Base-by-base conservation (phyloP, 306 rosid genomes). In the Datisca glomerata region DNA sequence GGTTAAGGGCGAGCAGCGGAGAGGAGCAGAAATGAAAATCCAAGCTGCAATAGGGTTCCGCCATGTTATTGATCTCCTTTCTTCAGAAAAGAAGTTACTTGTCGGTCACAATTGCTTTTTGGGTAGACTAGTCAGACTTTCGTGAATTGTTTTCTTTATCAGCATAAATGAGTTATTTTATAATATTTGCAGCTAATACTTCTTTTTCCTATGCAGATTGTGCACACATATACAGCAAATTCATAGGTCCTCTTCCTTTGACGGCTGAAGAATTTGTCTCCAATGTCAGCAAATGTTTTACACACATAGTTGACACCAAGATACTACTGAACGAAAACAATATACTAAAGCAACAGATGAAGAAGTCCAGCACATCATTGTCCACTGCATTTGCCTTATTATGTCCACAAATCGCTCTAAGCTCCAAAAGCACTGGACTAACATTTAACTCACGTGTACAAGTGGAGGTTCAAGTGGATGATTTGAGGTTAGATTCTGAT, bases 51-150 rank as follows among this genome's bases (percentile, higher is more conserved):
- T 77, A 12, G 98, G 98, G 55, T 80, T 89, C 56, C 95, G 98
- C 39, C 98, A 84, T 59, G 95, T 84, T 54, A 75, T 89, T 53
- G 98, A 89, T 64, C 83, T 89, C 63, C 93, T 89, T 55, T 77
- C 91, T 5, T 57, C 70, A 11, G 98, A 89, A 51, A 49, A 75
- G 60, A 89, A 89, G 68, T 49, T 89, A 61, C 72, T 89, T 44
- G 75, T 83, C 35, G 95, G 97, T 42, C 93, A 89, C 68, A 89
- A 89, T 65, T 83, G 86, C 61, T 67, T 89, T 51, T 71, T 89
- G 56, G 97, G 97, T 89, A 83, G 16, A 34, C 20, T 11, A 33
- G 29, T 22, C 38, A 39, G 33, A 32, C 55, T 11, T 24, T 41
- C 41, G 49, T 29, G n/a, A n/a, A n/a, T n/a, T n/a, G n/a, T n/a